Percentiles rank a stretch among this genome's conserved stretches.
Conservation (phyloP, 352 stramenopile genomes). For the Globisporangium paroecandrum region DNA sequence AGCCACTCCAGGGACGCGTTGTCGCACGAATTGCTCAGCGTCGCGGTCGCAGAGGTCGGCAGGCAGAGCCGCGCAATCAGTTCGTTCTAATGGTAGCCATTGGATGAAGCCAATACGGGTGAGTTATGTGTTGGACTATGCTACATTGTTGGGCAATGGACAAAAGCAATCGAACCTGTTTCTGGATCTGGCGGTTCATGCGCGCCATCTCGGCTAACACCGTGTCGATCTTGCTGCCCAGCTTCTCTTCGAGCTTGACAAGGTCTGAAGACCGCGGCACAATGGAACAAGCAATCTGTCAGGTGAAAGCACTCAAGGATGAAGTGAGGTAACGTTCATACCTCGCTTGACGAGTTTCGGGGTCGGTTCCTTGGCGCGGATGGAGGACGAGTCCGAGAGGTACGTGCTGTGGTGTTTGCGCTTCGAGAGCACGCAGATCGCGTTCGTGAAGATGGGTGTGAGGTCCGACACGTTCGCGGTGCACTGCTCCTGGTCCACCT, state of each 20-base stretch:
- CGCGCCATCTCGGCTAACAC: conserved; percentile 50
- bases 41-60: conserved; percentile 9
- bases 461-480: conserved; percentile 76
- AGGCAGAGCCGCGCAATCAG: conserved; percentile 27
- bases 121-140: no score
- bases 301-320: not conserved
- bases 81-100: conserved; percentile 21
- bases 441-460: conserved; percentile 79
- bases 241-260: conserved; percentile 50
- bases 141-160: not conserved
- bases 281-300: not conserved
- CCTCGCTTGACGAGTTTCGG: conserved; percentile 65
- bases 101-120: not conserved
- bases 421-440: conserved; percentile 86
- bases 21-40: conserved; percentile 23
- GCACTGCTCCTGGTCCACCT: conserved; percentile 82
- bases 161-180: conserved; percentile 35
- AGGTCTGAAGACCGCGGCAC: conserved; percentile 35
- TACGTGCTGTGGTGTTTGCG: conserved; percentile 61
- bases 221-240: conserved; percentile 49
- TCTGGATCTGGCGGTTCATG: conserved; percentile 58
- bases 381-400: conserved; percentile 39
- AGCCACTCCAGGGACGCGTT: conserved; percentile 56
- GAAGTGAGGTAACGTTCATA: conserved; percentile 12
- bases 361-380: conserved; percentile 44